Evolutionary conservation across 257 asterid genomes (phyloP).

Genomic region (Solanum acaule): DNA sequence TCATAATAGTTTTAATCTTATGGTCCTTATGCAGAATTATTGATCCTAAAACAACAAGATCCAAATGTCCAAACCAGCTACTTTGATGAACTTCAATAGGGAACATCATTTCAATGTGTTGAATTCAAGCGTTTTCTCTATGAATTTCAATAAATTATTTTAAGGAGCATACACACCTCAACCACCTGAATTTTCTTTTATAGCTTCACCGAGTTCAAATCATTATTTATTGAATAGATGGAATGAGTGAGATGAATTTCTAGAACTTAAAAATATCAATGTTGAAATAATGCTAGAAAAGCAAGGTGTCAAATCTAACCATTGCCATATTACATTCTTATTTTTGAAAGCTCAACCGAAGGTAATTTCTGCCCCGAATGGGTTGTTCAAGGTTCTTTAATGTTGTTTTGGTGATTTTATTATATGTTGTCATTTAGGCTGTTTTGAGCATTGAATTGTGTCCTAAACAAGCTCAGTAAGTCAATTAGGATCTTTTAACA

Average conservation of each 20-base stretch:
- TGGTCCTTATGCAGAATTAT: background rate
- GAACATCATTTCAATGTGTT: background rate
- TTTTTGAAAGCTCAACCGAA: background rate
- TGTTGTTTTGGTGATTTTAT: background rate
- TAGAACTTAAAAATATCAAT: too few species aligned
- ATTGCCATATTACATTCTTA: too few species aligned
- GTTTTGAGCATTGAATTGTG: too few species aligned
- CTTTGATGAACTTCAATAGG: fast-evolving
- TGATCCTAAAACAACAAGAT: background rate
- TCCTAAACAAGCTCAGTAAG: background rate
- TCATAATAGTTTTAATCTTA: background rate
- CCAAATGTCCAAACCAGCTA: background rate
- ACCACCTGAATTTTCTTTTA: background rate
- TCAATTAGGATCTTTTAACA: background rate
- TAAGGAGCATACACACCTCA: background rate
- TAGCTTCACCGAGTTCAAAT: background rate
- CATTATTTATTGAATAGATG: too few species aligned
- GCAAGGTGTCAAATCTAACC: background rate
- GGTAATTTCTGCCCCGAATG: too few species aligned
- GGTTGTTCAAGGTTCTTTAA: background rate
- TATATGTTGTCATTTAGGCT: background rate
- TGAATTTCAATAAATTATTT: background rate
- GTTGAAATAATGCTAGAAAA: background rate
- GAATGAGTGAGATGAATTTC: background rate
- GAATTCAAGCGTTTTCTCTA: background rate